Percentiles rank a stretch among this genome's conserved stretches.
These are phyloP conservation scores for Rhizopus microsporus DNA, from an alignment of 371 early-diverging fungal genomes.

Conservation along the genomic window DNA sequence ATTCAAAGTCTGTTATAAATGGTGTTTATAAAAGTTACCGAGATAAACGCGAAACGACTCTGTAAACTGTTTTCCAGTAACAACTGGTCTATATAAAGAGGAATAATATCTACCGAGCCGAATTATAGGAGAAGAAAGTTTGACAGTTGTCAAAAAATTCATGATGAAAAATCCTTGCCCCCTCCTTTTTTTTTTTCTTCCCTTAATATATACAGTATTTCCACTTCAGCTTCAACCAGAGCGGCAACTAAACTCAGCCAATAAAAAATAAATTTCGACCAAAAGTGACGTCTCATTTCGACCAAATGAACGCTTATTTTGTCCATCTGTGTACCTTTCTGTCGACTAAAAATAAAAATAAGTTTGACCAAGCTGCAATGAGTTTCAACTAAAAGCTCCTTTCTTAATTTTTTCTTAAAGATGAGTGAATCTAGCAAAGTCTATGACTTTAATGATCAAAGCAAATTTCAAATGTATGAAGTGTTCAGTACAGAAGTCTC, in stretches of 20 bases:
- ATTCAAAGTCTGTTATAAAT: background rate
- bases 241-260: background rate
- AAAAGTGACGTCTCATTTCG: background rate
- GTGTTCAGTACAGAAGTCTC: background rate
- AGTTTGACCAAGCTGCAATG: background rate
- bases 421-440: background rate
- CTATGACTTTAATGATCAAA: background rate
- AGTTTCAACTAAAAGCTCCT: background rate
- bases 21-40: constrained; percentile 44
- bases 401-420: no score
- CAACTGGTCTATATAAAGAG: constrained; percentile 64
- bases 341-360: no score
- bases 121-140: background rate
- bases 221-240: no score
- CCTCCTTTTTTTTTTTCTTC: background rate
- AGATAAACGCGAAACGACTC: constrained; percentile 83
- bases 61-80: constrained; percentile 77
- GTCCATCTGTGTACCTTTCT: no score
- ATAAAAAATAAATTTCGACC: constrained; percentile 1
- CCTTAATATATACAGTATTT: no score
- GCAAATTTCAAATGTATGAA: background rate
- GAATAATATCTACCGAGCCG: constrained; percentile 13
- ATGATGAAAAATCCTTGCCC: no score
- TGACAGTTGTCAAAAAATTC: constrained; percentile 1
- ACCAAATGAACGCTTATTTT: no score